These are phyloP conservation scores for Biscogniauxia marginata DNA, from an alignment of 2,329 filamentous ascomycete genomes.

Conservation along the genomic window DNA sequence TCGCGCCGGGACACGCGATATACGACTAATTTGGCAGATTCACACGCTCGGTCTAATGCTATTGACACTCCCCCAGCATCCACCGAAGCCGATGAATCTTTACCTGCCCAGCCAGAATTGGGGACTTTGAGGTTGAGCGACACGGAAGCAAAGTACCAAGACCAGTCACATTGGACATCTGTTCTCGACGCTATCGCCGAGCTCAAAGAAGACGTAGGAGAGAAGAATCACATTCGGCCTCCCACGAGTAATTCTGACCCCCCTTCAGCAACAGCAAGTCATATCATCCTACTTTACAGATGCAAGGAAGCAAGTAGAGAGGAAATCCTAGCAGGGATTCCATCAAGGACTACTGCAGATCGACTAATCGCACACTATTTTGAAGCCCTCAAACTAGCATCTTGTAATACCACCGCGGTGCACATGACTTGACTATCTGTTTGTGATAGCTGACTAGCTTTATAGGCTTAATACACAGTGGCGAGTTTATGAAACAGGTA, in stretches of 20 bases:
- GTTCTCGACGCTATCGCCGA: slow-evolving; percentile 19
- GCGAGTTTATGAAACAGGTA: slow-evolving; percentile 30
- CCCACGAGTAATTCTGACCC: background rate
- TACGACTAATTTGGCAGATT: background rate
- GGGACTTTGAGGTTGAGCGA: slow-evolving; percentile 16
- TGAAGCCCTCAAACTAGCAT: slow-evolving; percentile 31
- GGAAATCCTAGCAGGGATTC: slow-evolving; percentile 36
- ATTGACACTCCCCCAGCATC: background rate
- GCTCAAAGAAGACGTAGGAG: slow-evolving; percentile 17
- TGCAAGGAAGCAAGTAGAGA: slow-evolving; percentile 23
- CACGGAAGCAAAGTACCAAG: slow-evolving; percentile 20
- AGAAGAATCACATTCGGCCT: slow-evolving; percentile 1
- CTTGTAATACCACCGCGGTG: slow-evolving; percentile 15
- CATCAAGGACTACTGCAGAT: slow-evolving; percentile 33
- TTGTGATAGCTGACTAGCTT: slow-evolving; percentile 4
- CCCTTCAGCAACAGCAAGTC: background rate
- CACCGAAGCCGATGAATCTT: background rate
- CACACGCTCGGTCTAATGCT: background rate
- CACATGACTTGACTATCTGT: background rate
- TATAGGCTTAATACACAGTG: slow-evolving; percentile 27
- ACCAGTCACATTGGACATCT: slow-evolving; percentile 21
- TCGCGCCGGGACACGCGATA: background rate
- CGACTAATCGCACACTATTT: slow-evolving; percentile 38
- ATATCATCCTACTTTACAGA: slow-evolving; percentile 32
- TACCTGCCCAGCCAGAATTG: slow-evolving; percentile 10